A percentile compares a stretch with the other conserved stretches of the same genome.
Conservation (phyloP, 2,329 filamentous ascomycete genomes). For the Lachnellula cervina region DNA sequence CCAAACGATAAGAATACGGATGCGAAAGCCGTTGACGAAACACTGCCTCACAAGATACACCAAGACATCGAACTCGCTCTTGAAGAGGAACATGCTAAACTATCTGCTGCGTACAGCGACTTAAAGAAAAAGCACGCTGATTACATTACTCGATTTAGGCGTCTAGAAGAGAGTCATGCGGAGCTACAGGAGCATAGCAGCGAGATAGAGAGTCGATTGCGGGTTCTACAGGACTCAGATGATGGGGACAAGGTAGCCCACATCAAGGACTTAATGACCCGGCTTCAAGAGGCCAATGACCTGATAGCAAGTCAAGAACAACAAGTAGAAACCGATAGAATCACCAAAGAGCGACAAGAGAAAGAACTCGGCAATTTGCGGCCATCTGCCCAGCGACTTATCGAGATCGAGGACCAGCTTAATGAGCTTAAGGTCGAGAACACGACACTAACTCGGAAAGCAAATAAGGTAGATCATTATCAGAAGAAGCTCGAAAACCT, state of each 20-base stretch:
- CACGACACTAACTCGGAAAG: constrained; percentile 55
- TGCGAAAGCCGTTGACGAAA: background rate
- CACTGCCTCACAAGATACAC: constrained; percentile 1
- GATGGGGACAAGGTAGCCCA: constrained; percentile 48
- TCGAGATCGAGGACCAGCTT: constrained; percentile 54
- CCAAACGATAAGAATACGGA: background rate
- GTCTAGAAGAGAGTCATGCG: constrained; percentile 58
- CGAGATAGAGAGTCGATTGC: constrained; percentile 48
- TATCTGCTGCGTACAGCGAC: constrained; percentile 45
- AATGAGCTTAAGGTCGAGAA: constrained; percentile 55
- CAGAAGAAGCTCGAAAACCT: constrained; percentile 58
- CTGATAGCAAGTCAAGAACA: constrained; percentile 67
- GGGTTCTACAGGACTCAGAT: constrained; percentile 35
- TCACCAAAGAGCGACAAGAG: constrained; percentile 39
- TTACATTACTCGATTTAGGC: constrained; percentile 54
- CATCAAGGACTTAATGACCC: constrained; percentile 50
- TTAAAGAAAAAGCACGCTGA: constrained; percentile 55
- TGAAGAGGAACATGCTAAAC: constrained; percentile 43
- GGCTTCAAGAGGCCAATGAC: constrained; percentile 62
- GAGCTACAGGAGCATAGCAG: constrained; percentile 48
- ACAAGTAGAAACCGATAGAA: constrained; percentile 51
- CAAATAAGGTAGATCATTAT: constrained; percentile 58
- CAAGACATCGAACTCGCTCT: constrained; percentile 33
- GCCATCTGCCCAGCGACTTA: constrained; percentile 42
- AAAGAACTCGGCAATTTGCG: constrained; percentile 46